Evolutionary conservation across 495 filamentous ascomycete genomes (phyloP).

Genomic region (Halenospora varia): DNA sequence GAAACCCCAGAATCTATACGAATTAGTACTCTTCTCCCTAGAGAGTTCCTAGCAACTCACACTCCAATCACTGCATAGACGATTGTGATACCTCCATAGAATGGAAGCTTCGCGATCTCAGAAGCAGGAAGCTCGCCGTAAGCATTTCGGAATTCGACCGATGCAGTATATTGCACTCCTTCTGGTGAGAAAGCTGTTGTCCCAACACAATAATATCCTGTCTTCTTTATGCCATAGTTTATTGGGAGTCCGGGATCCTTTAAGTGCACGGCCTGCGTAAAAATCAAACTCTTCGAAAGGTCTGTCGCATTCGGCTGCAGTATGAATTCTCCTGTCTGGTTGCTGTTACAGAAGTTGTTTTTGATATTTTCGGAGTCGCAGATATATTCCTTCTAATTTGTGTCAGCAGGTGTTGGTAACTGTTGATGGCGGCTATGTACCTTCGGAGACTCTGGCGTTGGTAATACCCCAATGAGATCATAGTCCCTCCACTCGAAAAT

Average conservation of each 20-base stretch:
- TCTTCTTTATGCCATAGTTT: slow-evolving; percentile 78
- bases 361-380: slow-evolving; percentile 68
- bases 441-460: slow-evolving; percentile 28
- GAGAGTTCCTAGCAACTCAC: slow-evolving; percentile 30
- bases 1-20: slow-evolving; percentile 74
- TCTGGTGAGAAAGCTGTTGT: slow-evolving; percentile 61
- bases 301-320: slow-evolving; percentile 68
- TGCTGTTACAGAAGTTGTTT: slow-evolving; percentile 63
- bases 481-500: slow-evolving; percentile 94
- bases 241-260: slow-evolving; percentile 63
- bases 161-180: slow-evolving; percentile 62
- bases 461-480: slow-evolving; percentile 61
- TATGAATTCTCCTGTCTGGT: slow-evolving; percentile 81
- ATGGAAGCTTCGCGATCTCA: slow-evolving; percentile 95
- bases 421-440: slow-evolving; percentile 17
- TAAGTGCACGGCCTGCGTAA: slow-evolving; percentile 77
- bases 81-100: slow-evolving; percentile 93
- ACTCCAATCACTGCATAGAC: slow-evolving; percentile 83
- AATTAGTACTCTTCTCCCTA: background rate
- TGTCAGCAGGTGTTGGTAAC: slow-evolving; percentile 8
- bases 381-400: slow-evolving; percentile 59
- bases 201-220: slow-evolving; percentile 94
- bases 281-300: slow-evolving; percentile 61
- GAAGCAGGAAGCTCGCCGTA: slow-evolving; percentile 94
- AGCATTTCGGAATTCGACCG: slow-evolving; percentile 89